These are phyloP conservation scores for Alternaria solani DNA, from an alignment of 2,329 filamentous ascomycete species.

Conservation along the genomic window DNA sequence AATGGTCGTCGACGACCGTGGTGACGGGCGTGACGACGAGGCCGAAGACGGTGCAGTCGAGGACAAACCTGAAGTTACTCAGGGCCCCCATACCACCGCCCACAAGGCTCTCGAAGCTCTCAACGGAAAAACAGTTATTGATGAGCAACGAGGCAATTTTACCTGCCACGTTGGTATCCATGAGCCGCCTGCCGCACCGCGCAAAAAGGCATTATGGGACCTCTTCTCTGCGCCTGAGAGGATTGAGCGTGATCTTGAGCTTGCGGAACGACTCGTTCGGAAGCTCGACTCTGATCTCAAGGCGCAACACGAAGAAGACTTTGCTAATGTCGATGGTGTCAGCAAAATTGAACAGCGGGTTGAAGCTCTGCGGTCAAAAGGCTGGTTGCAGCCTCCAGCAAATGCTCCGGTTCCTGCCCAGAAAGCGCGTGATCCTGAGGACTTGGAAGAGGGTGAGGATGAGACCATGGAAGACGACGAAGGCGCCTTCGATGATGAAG, in stretches of 20 bases:
- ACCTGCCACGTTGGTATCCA: conserved; percentile 97
- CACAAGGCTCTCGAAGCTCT: conserved; percentile 92
- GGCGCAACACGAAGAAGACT: conserved; percentile 64
- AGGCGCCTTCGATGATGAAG: conserved; percentile 74
- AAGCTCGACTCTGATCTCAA: conserved; percentile 88
- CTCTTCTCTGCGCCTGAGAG: conserved; percentile 94
- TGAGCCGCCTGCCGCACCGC: conserved; percentile 81
- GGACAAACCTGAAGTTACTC: conserved; percentile 57
- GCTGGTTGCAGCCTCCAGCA: conserved; percentile 74
- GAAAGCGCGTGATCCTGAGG: conserved; percentile 68
- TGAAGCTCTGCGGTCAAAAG: conserved; percentile 78
- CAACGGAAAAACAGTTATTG: conserved; percentile 96
- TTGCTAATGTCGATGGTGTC: conserved; percentile 66
- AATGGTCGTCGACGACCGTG: conserved; percentile 68
- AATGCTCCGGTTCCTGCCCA: conserved; percentile 61
- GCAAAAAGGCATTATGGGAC: conserved; percentile 97
- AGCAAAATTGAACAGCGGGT: conserved; percentile 86
- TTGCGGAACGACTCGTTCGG: conserved; percentile 81
- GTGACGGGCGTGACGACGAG: conserved; percentile 76
- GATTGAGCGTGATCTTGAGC: conserved; percentile 85
- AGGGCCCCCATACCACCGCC: conserved; percentile 64
- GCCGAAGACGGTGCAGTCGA: conserved; percentile 65
- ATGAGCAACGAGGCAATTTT: conserved; percentile 92
- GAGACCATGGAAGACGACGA: conserved; percentile 68
- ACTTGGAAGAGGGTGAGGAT: conserved; percentile 80